Percentiles rank a stretch among this genome's conserved stretches.
Evolutionary conservation across 2,329 filamentous ascomycete genomes (phyloP).

Genomic region (Epichloe bromicola): DNA sequence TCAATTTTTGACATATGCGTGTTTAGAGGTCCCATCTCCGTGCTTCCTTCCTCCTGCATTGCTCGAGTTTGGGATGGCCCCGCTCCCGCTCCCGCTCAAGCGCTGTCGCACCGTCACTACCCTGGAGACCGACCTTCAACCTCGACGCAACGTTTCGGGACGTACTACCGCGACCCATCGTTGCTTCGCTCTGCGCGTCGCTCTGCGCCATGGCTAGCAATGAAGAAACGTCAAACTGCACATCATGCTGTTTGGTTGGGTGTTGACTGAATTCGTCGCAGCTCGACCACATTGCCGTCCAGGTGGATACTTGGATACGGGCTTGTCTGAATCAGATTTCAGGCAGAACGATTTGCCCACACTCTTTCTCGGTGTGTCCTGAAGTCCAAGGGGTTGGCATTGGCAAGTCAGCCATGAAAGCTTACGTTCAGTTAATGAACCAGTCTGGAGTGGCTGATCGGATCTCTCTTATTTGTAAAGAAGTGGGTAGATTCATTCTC

Average conservation of each 20-base stretch:
- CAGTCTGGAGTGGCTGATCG: slow-evolving; percentile 56
- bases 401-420: slow-evolving; percentile 51
- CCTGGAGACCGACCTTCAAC: no score
- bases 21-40: no score
- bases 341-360: slow-evolving; percentile 65
- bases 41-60: no score
- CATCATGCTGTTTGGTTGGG: no score
- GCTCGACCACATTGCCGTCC: not conserved
- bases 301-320: not conserved
- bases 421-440: slow-evolving; percentile 48
- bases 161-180: no score
- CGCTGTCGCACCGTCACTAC: not conserved
- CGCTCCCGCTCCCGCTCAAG: no score
- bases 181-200: no score
- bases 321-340: slow-evolving; percentile 42
- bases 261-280: no score
- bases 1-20: no score
- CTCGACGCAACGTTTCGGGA: no score
- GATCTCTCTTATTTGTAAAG: slow-evolving; percentile 62
- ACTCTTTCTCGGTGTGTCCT: slow-evolving; percentile 70
- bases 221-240: not conserved
- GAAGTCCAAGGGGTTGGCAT: slow-evolving; percentile 62
- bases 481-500: slow-evolving; percentile 13
- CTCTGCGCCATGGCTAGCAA: not conserved
- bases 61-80: no score